phyloP scores from a whole-genome alignment of 371 early-diverging fungal species.

The Haplosporangium sp. region DNA sequence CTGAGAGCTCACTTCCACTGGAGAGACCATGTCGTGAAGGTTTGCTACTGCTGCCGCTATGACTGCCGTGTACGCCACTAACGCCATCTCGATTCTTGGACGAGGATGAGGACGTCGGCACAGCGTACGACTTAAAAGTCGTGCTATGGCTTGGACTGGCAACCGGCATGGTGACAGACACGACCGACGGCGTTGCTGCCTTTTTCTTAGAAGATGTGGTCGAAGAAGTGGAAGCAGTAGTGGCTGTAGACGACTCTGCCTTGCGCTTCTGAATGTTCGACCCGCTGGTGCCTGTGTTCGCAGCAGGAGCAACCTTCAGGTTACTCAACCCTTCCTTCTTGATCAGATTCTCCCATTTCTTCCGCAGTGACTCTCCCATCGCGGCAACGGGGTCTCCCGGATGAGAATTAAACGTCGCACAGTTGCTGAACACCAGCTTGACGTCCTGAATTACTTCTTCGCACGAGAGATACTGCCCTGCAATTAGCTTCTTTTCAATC shows the following conservation, averaged over 20 bases:
- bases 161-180: too few species aligned
- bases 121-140: too few species aligned
- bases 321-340: slow-evolving; percentile 43
- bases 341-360: slow-evolving; percentile 38
- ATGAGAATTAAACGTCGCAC: slow-evolving; percentile 51
- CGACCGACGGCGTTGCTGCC: too few species aligned
- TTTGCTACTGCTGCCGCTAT: slow-evolving; percentile 17
- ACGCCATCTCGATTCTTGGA: too few species aligned
- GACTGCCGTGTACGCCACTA: too few species aligned
- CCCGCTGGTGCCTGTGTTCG: neutral
- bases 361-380: slow-evolving; percentile 40
- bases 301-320: slow-evolving; percentile 8
- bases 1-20: slow-evolving; percentile 48
- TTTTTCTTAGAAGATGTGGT: too few species aligned
- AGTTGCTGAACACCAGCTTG: slow-evolving; percentile 64
- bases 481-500: slow-evolving; percentile 76
- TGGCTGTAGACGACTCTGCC: slow-evolving; percentile 1
- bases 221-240: too few species aligned
- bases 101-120: too few species aligned
- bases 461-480: slow-evolving; percentile 56
- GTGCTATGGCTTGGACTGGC: too few species aligned
- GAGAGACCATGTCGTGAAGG: slow-evolving; percentile 23
- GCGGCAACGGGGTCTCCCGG: slow-evolving; percentile 44
- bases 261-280: slow-evolving; percentile 13
- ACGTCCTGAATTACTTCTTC: slow-evolving; percentile 63